These are phyloP conservation scores for Rickenella mellea DNA, from an alignment of 768 basidiomycete species.

Conservation along the genomic window DNA sequence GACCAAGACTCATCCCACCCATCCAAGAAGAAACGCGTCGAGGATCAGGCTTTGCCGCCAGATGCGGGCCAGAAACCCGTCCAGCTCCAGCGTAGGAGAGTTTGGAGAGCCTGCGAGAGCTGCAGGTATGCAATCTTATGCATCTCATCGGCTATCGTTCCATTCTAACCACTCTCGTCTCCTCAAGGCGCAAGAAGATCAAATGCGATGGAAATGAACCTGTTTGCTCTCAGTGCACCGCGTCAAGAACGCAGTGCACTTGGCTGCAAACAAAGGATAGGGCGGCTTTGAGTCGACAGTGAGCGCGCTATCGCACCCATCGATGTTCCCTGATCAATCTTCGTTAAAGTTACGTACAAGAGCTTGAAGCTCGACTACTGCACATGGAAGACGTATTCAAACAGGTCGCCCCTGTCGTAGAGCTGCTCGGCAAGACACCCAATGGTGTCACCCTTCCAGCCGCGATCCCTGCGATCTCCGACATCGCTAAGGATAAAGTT, in stretches of 20 bases:
- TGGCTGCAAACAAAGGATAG: conserved; percentile 91
- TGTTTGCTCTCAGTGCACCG: conserved; percentile 71
- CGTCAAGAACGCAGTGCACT: conserved; percentile 69
- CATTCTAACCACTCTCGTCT: conserved; percentile 10
- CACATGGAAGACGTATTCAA: conserved; percentile 85
- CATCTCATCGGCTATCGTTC: conserved; percentile 1
- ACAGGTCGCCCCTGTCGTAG: conserved; percentile 72
- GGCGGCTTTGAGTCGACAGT: conserved; percentile 86
- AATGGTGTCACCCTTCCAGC: conserved; percentile 25
- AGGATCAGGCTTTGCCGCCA: conserved; percentile 32
- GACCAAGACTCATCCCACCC: conserved; percentile 28
- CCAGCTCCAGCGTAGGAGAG: conserved; percentile 68
- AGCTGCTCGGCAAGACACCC: conserved; percentile 54
- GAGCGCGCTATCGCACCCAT: conserved; percentile 23
- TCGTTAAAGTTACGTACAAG: conserved; percentile 82
- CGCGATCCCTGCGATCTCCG: neutral
- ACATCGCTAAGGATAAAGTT: neutral
- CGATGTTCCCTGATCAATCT: neutral
- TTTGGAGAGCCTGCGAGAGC: conserved; percentile 86
- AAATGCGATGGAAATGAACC: conserved; percentile 88
- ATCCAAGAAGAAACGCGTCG: conserved; percentile 74
- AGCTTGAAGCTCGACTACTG: conserved; percentile 77
- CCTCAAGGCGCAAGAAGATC: conserved; percentile 76
- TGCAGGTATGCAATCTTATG: conserved; percentile 26
- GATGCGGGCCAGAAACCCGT: conserved; percentile 62